Evolutionary conservation across 2,329 filamentous ascomycete genomes (phyloP), one percentile per base, ranked within the genome.

Genomic region (Neofusicoccum parvum): DNA sequence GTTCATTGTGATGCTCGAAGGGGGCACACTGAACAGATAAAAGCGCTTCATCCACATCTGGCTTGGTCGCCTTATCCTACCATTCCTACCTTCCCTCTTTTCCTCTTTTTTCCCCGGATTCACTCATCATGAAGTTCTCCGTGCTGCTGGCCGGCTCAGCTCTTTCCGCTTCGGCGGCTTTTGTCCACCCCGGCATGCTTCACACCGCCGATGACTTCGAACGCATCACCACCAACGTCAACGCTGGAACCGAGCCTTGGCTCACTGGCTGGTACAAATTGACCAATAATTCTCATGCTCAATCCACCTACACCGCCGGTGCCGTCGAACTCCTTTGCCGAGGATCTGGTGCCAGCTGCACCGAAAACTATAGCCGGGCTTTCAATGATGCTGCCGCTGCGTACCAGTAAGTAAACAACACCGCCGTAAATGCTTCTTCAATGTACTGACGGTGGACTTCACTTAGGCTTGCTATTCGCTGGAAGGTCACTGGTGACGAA

Each of bases 221-320:
- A 7, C 76, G 81, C 7, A 79, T 83, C 63, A 76, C 76, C 32
- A 70, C 69, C 3, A 77, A 79, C 60, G 75, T 80, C 27, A 64
- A 72, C 1, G 67, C 70, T 20, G 69, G 72, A 23, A 68, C 70
- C n/a, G 73, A 75, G 34, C 78, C 79, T 2, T 80, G 75, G 76
- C 69, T 71, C 14, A 74, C 72, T 2, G 72, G 72, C 11, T 80
- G 73, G 72, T 68, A 73, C 48, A 75, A 75, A 12, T 71, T 81
- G 11, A 72, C 70, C 54, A 60, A 60, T n/a, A 60, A 60, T 41
- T 64, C 72, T 1, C 74, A 76, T 49, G 68, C 77, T n/a, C 67
- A 71, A 36, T 54, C 72, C 3, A 64, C 64, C 17, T 80, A 79
- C 60, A 67, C 65, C 1, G 68, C 78, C 5, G 66, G 34, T 2